Percentiles rank a stretch among this genome's conserved stretches.
These are phyloP conservation scores for Colletotrichum destructivum DNA, from an alignment of 2,329 filamentous ascomycete genomes.

Conservation along the genomic window DNA sequence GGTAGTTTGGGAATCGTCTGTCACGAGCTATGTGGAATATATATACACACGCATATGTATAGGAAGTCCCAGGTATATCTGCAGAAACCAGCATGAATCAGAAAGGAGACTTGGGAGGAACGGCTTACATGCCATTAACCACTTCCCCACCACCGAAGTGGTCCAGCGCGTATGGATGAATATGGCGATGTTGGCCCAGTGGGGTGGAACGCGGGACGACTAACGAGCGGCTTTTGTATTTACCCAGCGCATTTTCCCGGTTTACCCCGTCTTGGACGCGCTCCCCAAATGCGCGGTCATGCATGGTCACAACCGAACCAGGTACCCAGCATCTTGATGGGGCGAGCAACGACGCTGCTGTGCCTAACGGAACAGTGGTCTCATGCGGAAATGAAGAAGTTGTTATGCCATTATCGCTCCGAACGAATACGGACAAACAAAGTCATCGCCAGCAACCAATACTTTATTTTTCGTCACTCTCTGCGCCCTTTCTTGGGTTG, in stretches of 20 bases:
- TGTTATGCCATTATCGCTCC: not conserved
- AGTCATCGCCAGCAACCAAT: not conserved
- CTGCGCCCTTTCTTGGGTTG: not conserved
- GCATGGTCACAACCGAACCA: not conserved
- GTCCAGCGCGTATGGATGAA: conserved; percentile 24
- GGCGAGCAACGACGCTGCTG: not conserved
- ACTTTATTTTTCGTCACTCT: not conserved
- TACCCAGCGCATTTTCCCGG: conserved; percentile 45
- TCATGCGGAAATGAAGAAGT: not conserved
- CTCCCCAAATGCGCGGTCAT: conserved; percentile 3
- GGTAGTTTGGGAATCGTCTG: not conserved
- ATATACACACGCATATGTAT: not conserved
- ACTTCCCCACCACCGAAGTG: conserved; percentile 16
- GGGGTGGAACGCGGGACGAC: conserved; percentile 42
- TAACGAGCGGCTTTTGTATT: conserved; percentile 41
- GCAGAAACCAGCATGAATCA: not conserved
- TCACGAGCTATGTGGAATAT: too few species aligned
- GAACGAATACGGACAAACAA: not conserved
- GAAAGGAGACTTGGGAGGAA: not conserved
- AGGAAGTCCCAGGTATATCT: not conserved
- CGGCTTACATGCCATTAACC: conserved; percentile 14
- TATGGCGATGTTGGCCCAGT: conserved; percentile 33
- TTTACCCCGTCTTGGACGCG: conserved; percentile 33
- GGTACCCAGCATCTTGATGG: not conserved
- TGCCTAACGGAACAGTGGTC: not conserved